Conservation (phyloP, 129 eudicot species). For the Tagetes erecta region DNA sequence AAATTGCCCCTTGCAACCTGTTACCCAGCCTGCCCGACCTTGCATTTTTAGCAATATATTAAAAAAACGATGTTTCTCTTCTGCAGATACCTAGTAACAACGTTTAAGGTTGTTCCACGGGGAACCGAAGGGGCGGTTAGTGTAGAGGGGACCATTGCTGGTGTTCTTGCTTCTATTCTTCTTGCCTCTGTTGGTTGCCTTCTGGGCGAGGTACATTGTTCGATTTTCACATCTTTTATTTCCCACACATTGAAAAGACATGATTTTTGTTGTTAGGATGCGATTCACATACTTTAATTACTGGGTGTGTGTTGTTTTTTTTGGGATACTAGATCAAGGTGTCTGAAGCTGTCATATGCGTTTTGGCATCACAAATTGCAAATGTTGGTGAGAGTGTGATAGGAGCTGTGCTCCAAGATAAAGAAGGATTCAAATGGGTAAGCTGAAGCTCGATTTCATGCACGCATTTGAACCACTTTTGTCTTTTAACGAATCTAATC, state of each 20-base stretch:
- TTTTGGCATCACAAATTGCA: constrained; percentile 93
- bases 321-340: constrained; percentile 47
- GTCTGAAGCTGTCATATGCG: constrained; percentile 69
- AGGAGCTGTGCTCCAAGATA: constrained; percentile 87
- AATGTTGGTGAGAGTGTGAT: constrained; percentile 88
- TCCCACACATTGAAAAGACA: background rate
- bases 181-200: constrained; percentile 65
- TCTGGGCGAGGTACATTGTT: constrained; percentile 54
- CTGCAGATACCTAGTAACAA: constrained; percentile 80
- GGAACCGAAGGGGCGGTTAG: constrained; percentile 97
- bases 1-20: background rate
- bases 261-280: background rate
- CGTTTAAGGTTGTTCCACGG: constrained; percentile 86
- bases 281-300: background rate
- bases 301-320: constrained; percentile 6
- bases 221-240: background rate
- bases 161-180: constrained; percentile 68
- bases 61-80: background rate
- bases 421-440: constrained; percentile 90
- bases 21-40: background rate
- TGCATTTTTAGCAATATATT: background rate
- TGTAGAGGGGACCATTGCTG: constrained; percentile 87
- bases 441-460: constrained; percentile 17
- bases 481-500: background rate
- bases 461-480: background rate